phyloP scores from a whole-genome alignment of 2,329 filamentous ascomycete species.

The Ophiosphaerella korrae region DNA sequence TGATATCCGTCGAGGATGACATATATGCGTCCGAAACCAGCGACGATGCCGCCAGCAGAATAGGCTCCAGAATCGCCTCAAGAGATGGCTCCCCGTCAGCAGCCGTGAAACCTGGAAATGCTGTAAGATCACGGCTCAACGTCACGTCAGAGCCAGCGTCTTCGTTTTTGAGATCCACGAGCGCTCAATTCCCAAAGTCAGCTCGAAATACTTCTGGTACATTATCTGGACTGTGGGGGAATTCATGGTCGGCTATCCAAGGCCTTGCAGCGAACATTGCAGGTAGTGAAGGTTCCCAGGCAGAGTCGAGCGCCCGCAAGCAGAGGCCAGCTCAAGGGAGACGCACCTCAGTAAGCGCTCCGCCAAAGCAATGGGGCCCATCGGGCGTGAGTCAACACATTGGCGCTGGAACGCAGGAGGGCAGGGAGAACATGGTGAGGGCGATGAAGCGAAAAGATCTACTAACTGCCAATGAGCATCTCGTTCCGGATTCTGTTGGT shows the following conservation, averaged over 20 bases:
- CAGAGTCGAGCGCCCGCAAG: constrained; percentile 27
- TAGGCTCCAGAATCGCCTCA: constrained; percentile 40
- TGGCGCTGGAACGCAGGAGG: constrained; percentile 53
- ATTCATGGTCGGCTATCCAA: constrained; percentile 56
- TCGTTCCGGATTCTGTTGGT: constrained; percentile 52
- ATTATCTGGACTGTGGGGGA: constrained; percentile 55
- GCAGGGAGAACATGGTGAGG: constrained; percentile 53
- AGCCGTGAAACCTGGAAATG: constrained; percentile 17
- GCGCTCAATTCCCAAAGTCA: constrained; percentile 28
- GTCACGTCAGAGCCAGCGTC: constrained; percentile 34
- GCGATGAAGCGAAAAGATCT: constrained; percentile 57
- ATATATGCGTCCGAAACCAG: constrained; percentile 43
- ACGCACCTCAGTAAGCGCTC: constrained; percentile 44
- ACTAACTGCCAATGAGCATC: constrained; percentile 49
- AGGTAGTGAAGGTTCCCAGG: constrained; percentile 44
- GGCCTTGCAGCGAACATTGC: constrained; percentile 56
- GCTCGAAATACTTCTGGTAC: constrained; percentile 28
- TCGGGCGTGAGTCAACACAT: constrained; percentile 45
- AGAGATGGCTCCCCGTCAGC: constrained; percentile 49
- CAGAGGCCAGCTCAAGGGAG: constrained; percentile 36
- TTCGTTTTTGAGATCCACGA: constrained; percentile 29
- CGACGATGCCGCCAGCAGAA: constrained; percentile 47
- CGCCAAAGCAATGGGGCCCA: constrained; percentile 56
- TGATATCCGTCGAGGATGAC: constrained; percentile 57
- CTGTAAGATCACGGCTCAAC: constrained; percentile 41